Evolutionary conservation across 441 rosid species (phyloP).

Genomic region (Gossypium davidsonii): DNA sequence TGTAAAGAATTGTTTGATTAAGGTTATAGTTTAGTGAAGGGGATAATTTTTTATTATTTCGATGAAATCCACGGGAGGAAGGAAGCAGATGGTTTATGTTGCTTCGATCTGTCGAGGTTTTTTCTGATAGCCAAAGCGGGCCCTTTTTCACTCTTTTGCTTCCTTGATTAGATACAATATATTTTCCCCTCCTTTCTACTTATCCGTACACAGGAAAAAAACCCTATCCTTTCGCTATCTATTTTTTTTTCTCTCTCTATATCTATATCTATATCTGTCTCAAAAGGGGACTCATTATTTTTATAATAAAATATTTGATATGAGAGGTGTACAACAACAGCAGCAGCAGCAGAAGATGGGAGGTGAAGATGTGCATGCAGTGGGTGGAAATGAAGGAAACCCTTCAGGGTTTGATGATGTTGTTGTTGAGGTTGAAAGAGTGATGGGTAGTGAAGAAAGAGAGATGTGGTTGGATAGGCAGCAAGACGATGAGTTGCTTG

Average conservation of each 20-base stretch:
- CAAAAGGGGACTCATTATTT: slow-evolving; percentile 14
- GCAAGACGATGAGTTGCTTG: slow-evolving; percentile 41
- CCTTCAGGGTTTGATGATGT: slow-evolving; percentile 27
- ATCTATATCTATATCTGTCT: slow-evolving; percentile 8
- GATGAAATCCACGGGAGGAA: slow-evolving; percentile 15
- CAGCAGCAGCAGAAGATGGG: slow-evolving; percentile 26
- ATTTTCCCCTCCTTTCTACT: slow-evolving; percentile 31
- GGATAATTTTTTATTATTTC: slow-evolving; percentile 18
- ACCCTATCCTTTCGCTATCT: slow-evolving; percentile 23
- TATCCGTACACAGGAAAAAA: slow-evolving; percentile 42
- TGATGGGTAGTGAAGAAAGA: slow-evolving; percentile 26
- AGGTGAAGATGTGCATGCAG: slow-evolving; percentile 35
- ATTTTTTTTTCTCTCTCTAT: slow-evolving; percentile 14
- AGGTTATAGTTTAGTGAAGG: slow-evolving; percentile 5
- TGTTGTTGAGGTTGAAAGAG: slow-evolving; percentile 24
- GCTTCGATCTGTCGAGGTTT: slow-evolving; percentile 28
- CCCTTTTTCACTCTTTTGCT: slow-evolving; percentile 40
- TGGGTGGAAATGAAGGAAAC: slow-evolving; percentile 20
- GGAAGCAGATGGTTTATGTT: slow-evolving; percentile 49
- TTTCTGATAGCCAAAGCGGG: slow-evolving; percentile 34
- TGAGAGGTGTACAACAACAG: slow-evolving; percentile 38
- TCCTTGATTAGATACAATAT: slow-evolving; percentile 49
- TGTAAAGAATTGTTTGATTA: slow-evolving; percentile 1
- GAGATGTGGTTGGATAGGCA: slow-evolving; percentile 58
- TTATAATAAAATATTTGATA: slow-evolving; percentile 11